phyloP scores from a whole-genome alignment of 164 flowering plant species.

The Liriodendron chinense region DNA sequence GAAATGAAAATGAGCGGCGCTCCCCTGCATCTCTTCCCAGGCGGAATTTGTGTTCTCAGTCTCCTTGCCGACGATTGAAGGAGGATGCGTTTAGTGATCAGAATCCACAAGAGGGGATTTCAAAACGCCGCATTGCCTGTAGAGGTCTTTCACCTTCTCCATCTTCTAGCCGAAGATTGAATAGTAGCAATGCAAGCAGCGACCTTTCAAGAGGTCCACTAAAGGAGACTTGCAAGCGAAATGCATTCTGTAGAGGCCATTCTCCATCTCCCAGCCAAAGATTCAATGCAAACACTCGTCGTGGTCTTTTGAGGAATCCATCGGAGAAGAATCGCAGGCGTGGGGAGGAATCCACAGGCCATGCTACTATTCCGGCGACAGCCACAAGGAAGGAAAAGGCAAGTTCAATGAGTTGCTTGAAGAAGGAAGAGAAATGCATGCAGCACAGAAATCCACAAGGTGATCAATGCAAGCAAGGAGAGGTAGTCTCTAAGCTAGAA shows the following conservation, averaged over 20 bases:
- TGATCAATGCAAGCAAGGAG: not conserved
- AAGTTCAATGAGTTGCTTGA: not conserved
- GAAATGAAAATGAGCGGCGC: not conserved
- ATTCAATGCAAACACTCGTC: not conserved
- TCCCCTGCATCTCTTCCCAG: not conserved
- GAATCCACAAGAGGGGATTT: too few relatives aligned
- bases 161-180: not conserved
- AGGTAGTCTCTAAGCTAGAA: not conserved
- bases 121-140: too few relatives aligned
- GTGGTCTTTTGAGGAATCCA: not conserved
- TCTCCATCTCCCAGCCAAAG: not conserved
- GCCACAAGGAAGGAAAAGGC: not conserved
- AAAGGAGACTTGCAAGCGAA: not conserved
- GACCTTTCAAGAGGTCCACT: not conserved
- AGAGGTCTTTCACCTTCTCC: too few relatives aligned
- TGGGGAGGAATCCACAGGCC: not conserved
- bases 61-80: not conserved
- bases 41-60: not conserved
- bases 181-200: not conserved
- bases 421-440: not conserved
- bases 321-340: not conserved
- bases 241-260: not conserved
- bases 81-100: too few relatives aligned
- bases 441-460: not conserved
- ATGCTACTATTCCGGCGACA: not conserved